phyloP scores from a whole-genome alignment of 768 basidiomycete genomes.

The Lentinula raphanica region DNA sequence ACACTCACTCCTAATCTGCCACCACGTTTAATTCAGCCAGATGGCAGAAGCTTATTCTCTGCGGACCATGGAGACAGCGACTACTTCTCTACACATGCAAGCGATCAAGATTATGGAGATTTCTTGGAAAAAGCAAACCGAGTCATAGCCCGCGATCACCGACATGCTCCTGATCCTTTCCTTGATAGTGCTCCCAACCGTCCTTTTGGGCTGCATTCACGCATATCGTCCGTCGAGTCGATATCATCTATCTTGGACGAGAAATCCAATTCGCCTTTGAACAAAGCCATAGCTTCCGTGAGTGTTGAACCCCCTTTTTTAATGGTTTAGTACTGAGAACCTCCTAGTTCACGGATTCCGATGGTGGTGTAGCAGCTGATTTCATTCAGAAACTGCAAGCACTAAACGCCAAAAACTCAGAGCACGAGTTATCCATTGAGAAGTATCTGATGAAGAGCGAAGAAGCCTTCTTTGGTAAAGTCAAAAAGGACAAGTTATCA shows the following conservation, averaged over 20 bases:
- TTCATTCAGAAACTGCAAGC: slow-evolving; percentile 83
- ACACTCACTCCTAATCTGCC: not conserved
- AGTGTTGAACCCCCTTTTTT: slow-evolving; percentile 16
- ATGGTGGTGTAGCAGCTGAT: slow-evolving; percentile 86
- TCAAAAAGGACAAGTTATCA: slow-evolving; percentile 78
- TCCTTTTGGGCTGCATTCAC: slow-evolving; percentile 73
- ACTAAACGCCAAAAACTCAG: slow-evolving; percentile 82
- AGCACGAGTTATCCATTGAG: slow-evolving; percentile 89
- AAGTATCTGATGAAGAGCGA: slow-evolving; percentile 88
- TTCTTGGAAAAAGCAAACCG: slow-evolving; percentile 85
- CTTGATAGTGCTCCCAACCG: slow-evolving; percentile 40
- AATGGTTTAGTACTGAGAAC: slow-evolving; percentile 2
- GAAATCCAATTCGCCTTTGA: slow-evolving; percentile 84
- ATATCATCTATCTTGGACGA: slow-evolving; percentile 88
- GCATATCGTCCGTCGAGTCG: slow-evolving; percentile 58
- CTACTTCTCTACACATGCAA: not conserved
- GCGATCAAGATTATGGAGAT: slow-evolving; percentile 49
- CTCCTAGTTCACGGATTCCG: slow-evolving; percentile 82
- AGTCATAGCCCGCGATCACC: slow-evolving; percentile 76
- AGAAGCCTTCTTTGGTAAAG: slow-evolving; percentile 88
- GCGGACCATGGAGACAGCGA: slow-evolving; percentile 13
- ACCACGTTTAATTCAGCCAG: slow-evolving; percentile 14
- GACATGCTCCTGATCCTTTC: slow-evolving; percentile 82
- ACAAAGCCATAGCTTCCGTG: slow-evolving; percentile 89
- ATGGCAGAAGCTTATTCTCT: not conserved